Evolutionary conservation across 2,329 filamentous ascomycete genomes (phyloP).

Genomic region (Penicillium sclerotiorum): DNA sequence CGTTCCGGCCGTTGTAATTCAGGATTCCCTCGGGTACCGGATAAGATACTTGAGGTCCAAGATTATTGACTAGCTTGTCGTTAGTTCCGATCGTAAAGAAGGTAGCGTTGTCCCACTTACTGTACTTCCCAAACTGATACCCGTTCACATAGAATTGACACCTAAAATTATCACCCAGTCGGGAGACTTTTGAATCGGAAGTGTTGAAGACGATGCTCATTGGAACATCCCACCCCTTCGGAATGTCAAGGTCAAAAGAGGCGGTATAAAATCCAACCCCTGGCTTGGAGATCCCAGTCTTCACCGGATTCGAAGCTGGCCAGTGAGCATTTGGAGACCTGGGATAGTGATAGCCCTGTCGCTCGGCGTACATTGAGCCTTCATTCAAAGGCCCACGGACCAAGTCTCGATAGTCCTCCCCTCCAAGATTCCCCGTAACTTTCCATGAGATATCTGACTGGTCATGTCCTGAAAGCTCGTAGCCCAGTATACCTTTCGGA

Average conservation of each 20-base stretch:
- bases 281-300: constrained; percentile 37
- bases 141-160: constrained; percentile 55
- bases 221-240: constrained; percentile 55
- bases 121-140: constrained; percentile 57
- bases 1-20: constrained; percentile 53
- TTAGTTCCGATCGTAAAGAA: neutral
- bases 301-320: constrained; percentile 28
- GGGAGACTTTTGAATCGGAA: neutral
- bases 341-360: constrained; percentile 57
- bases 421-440: constrained; percentile 58
- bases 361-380: constrained; percentile 55
- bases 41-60: constrained; percentile 55
- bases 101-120: constrained; percentile 13
- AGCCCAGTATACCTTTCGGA: constrained; percentile 56
- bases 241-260: constrained; percentile 51
- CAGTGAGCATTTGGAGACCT: constrained; percentile 35
- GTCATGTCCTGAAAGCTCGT: constrained; percentile 39
- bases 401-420: constrained; percentile 54
- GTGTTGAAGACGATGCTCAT: constrained; percentile 51
- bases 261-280: constrained; percentile 56
- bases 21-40: constrained; percentile 57
- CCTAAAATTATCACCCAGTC: constrained; percentile 35
- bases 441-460: constrained; percentile 49
- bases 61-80: constrained; percentile 44
- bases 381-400: constrained; percentile 58